Evolutionary conservation across 2,329 filamentous ascomycete genomes (phyloP), one percentile per base, ranked within the genome.

Genomic region (Magnaporthiopsis rhizophila): DNA sequence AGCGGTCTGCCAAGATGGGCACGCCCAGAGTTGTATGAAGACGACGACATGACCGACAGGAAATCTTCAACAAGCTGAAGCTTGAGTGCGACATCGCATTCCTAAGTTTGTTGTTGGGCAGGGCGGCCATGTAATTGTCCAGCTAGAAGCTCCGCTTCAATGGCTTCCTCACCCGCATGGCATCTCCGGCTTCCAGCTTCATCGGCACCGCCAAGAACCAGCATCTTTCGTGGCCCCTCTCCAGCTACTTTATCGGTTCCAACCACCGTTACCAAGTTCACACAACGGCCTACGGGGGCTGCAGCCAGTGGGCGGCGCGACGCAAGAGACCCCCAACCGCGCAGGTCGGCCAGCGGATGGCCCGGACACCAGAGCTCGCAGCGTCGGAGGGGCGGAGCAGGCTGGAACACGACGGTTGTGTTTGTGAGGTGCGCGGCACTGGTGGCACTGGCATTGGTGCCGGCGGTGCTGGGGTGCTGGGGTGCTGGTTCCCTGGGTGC

Each of bases 201-300:
- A 75, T 78, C 24, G 76, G 75, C 1, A 79, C 80, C 2, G 74
- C 74, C 26, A 69, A 71, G 30, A 67, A 75, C 2, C 72, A 79
- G 64, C 83, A 86, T 64, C 83, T 95, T 64, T 85, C 91, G 62
- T 89, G 87, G 71, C 93, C 93, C 0, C 78, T 97, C 67, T 90
- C 92, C 65, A 92, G 92, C 76, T 97, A 97, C 77, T 97, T 92
- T 76, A 91, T 97, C 73, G 96, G 89, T 67, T 96, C 91, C 70
- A 97, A 92, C 65, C 93, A 97, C 81, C 26, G 26, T 26, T 26
- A 26, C 26, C 26, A 26, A 26, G 26, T 26, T 26, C 26, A 26
- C 26, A 26, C 26, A 26, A 26, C 26, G 26, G 26, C 26, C 26
- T 26, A 26, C 26, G 26, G 26, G 26, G 26, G 26, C 3, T 26